Conservation (phyloP, 345 rosid species). For the Geranium brycei region DNA sequence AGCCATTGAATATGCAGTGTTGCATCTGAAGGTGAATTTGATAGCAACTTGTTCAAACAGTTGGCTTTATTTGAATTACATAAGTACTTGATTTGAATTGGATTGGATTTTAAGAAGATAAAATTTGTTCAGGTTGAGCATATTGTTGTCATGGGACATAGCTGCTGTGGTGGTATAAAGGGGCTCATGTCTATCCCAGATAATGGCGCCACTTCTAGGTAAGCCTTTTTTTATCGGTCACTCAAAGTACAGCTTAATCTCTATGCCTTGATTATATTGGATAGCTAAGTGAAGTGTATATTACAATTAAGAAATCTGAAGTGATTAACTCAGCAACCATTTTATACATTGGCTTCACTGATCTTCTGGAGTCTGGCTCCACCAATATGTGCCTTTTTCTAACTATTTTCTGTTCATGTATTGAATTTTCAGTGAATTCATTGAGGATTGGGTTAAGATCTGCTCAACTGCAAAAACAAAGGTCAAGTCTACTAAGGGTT, state of each 20-base stretch:
- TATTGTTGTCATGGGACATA: conserved; percentile 82
- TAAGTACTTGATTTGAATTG: background rate
- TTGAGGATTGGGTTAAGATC: conserved; percentile 77
- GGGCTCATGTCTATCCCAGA: conserved; percentile 79
- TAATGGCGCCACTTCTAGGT: conserved; percentile 46
- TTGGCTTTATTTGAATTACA: conserved; percentile 2
- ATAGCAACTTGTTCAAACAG: background rate
- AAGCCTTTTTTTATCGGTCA: conserved; percentile 3
- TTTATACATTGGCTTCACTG: background rate
- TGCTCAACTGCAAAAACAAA: conserved; percentile 60
- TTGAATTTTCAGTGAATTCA: conserved; percentile 52
- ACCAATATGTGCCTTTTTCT: background rate
- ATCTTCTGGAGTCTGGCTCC: background rate
- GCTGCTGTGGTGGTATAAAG: conserved; percentile 91
- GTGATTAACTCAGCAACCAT: background rate
- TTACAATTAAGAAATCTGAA: background rate
- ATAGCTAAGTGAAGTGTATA: background rate
- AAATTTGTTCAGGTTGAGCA: conserved; percentile 53
- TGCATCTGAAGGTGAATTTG: conserved; percentile 62
- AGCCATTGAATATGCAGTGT: conserved; percentile 87
- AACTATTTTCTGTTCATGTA: background rate
- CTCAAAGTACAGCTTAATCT: background rate
- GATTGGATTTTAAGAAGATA: conserved; percentile 3
- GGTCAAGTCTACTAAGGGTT: conserved; percentile 38
- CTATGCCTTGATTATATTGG: background rate